phyloP scores from a whole-genome alignment of 2,329 filamentous ascomycete genomes.

The Cladosporium sp. region DNA sequence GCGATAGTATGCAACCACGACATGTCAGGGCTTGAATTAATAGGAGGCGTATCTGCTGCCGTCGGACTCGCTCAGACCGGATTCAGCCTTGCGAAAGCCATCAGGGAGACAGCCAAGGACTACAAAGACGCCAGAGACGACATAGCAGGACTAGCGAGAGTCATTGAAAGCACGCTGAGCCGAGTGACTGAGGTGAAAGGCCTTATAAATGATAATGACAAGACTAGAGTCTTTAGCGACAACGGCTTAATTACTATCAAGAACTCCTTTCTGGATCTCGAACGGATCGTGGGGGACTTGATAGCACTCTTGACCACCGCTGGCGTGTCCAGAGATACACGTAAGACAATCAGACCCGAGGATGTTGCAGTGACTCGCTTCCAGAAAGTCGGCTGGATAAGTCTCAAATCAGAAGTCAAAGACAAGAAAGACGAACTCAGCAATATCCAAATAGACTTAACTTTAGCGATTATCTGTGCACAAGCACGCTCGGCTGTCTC shows the following conservation, averaged over 20 bases:
- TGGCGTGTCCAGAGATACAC: background rate
- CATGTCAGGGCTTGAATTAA: too few relatives aligned
- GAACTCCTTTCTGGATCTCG: background rate
- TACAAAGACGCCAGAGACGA: background rate
- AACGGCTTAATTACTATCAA: background rate
- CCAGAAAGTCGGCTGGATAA: background rate
- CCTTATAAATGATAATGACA: background rate
- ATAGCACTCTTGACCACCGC: background rate
- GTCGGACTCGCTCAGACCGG: background rate
- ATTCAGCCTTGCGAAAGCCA: background rate
- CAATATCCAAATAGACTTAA: background rate
- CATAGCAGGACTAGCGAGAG: background rate
- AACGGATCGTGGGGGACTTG: background rate
- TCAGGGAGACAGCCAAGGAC: background rate
- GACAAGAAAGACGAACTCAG: background rate
- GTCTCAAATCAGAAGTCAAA: background rate
- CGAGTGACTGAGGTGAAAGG: background rate
- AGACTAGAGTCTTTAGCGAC: background rate
- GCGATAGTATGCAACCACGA: too few relatives aligned
- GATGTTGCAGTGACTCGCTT: background rate
- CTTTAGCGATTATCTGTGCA: too few relatives aligned
- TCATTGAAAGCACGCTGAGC: background rate
- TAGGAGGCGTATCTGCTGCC: background rate
- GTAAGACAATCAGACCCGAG: background rate
- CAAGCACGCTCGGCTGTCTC: too few relatives aligned